Evolutionary conservation across 768 basidiomycete genomes (phyloP), one percentile per base, ranked within the genome.

Genomic region (Russula compacta): DNA sequence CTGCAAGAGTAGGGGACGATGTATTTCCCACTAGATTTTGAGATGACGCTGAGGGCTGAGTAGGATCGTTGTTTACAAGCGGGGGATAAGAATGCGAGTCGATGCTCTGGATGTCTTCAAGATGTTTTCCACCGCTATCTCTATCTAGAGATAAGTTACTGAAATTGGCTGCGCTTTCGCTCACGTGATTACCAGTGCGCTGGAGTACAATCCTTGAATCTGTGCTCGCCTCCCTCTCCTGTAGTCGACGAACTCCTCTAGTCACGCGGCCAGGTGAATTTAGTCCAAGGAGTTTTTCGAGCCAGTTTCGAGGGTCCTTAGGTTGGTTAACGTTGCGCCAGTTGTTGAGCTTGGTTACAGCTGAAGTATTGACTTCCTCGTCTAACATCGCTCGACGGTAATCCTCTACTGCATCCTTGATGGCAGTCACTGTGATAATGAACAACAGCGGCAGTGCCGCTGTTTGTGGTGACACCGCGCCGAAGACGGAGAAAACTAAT

Each of bases 321-420:
- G 87, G 89, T 60, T 87, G 86, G 68, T 98, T 99, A 24, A 93
- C 83, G 71, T 99, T 98, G 58, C 79, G 79, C 92, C 92, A 97
- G 42, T 88, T 82, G 6, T 84, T 85, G 11, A 99, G 82, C 65
- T 91, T 91, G 1, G 94, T 98, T 12, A 89, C 86, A 3, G 95
- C 91, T 0, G 90, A 93, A 56, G 85, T 97, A 76, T 99, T 99
- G 66, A 98, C 95, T 69, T 93, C 85, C 63, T 97, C 89, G 71
- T 99, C 95, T 43, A 95, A 79, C 9, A 73, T 67, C 10, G 87
- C 88, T 53, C 95, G 85, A n/a, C 95, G 85, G 71, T 92, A 95
- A 73, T 99, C 95, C 74, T 98, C 95, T 38, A 98, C 77, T 7
- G 87, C 95, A 71, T 99, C 95, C 73, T 98, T 99, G 77, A 97